Conservation (phyloP, 139 green algal species). For the Choricystis sp. region DNA sequence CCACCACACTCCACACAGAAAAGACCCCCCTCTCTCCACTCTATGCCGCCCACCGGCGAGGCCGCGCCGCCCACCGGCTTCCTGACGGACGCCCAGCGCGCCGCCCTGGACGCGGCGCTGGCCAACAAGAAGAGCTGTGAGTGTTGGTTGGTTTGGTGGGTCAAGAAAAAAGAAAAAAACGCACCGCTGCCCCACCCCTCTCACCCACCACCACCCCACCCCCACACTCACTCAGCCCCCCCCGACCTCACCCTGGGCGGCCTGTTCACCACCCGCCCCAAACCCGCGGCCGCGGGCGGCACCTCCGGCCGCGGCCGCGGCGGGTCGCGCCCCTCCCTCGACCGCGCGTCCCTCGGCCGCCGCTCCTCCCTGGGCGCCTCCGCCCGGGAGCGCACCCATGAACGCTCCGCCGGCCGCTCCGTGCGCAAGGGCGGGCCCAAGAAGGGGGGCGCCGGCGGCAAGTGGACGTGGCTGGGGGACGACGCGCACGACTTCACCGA, state of each 20-base stretch:
- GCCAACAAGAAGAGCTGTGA: constrained; percentile 30
- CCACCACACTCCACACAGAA: no score
- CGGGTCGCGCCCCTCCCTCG: no score
- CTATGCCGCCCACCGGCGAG: no score
- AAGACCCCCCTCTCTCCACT: no score
- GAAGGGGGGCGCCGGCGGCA: constrained; percentile 66
- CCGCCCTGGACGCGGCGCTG: constrained; percentile 57
- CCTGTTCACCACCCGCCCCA: not conserved
- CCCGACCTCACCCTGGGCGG: not conserved
- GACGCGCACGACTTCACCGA: constrained; percentile 7
- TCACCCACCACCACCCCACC: no score
- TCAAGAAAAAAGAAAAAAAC: no score
- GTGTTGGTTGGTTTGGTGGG: no score
- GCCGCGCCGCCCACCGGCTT: constrained; percentile 25
- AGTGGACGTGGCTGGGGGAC: constrained; percentile 64
- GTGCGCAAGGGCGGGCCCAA: constrained; percentile 39
- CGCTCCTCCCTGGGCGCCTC: not conserved
- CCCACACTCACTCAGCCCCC: not conserved
- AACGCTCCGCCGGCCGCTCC: not conserved
- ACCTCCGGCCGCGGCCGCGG: not conserved
- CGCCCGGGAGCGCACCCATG: not conserved
- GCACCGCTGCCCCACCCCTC: not conserved
- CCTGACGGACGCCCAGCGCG: constrained; percentile 55
- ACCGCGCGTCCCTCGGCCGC: not conserved
- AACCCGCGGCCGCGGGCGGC: not conserved